A percentile compares a stretch with the other conserved stretches of the same genome.
These are phyloP conservation scores for Aspergillus eucalypticola DNA, from an alignment of 2,329 filamentous ascomycete species.

Conservation along the genomic window DNA sequence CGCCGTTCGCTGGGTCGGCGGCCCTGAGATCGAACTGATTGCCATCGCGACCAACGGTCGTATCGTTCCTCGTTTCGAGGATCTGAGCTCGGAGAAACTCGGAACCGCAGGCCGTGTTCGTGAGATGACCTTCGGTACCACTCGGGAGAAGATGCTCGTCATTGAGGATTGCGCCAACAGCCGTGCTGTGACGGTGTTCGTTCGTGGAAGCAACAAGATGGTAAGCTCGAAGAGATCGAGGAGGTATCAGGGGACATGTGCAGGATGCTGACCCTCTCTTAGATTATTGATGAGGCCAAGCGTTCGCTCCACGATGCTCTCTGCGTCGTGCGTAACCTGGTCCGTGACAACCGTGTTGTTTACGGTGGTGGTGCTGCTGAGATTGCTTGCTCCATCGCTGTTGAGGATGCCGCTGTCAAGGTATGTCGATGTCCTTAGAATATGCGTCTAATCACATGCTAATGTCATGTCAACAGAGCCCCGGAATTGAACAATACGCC, in stretches of 20 bases:
- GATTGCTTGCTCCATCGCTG: conserved; percentile 93
- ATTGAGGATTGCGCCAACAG: conserved; percentile 99
- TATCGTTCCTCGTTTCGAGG: conserved; percentile 96
- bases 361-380: conserved; percentile 97
- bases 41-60: conserved; percentile 97
- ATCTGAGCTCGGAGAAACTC: conserved; percentile 86
- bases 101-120: conserved; percentile 85
- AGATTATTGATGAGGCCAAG: conserved; percentile 99
- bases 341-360: conserved; percentile 93
- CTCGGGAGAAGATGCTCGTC: conserved; percentile 98
- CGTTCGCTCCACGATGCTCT: conserved; percentile 95
- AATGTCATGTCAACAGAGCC: conserved; percentile 58
- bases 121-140: conserved; percentile 96
- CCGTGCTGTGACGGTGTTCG: conserved; percentile 91
- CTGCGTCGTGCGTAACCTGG: conserved; percentile 95
- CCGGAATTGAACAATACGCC: conserved; percentile 96
- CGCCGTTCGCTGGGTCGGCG: conserved; percentile 95
- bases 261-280: conserved; percentile 13
- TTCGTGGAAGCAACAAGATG: conserved; percentile 99
- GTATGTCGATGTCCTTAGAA: conserved; percentile 34
- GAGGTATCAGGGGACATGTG: neutral
- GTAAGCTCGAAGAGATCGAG: conserved; percentile 50
- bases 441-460: neutral
- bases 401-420: conserved; percentile 91
- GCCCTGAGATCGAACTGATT: conserved; percentile 96